A percentile compares a stretch with the other conserved stretches of the same genome.
Evolutionary conservation across 179 eudicot species (phyloP).

Genomic region (Sideroxylon spinosum): DNA sequence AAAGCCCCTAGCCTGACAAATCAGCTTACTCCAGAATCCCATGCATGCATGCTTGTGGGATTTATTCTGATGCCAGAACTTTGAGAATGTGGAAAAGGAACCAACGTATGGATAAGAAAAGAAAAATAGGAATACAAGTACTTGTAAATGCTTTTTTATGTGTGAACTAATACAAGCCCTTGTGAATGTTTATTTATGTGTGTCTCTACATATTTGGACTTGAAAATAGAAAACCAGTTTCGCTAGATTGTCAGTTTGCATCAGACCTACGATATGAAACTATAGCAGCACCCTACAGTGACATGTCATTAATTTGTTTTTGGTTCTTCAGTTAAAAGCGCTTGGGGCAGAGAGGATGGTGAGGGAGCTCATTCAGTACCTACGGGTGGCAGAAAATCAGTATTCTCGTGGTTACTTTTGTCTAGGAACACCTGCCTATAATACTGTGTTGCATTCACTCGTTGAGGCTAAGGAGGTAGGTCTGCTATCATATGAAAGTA

Average conservation of each 20-base stretch:
- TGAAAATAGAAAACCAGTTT: background rate
- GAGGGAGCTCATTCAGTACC: conserved; percentile 52
- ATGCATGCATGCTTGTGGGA: background rate
- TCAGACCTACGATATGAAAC: background rate
- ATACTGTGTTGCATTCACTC: conserved; percentile 69
- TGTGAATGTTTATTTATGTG: background rate
- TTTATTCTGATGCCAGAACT: background rate
- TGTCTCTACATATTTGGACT: background rate
- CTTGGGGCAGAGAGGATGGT: conserved; percentile 83
- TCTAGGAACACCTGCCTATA: conserved; percentile 46
- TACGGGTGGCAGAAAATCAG: conserved; percentile 54
- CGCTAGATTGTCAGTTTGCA: background rate
- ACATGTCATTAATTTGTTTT: background rate
- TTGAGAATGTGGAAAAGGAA: background rate
- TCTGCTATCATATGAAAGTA: conserved; percentile 1
- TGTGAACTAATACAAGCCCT: background rate
- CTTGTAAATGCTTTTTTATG: background rate
- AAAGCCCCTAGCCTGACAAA: background rate
- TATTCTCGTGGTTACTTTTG: conserved; percentile 21
- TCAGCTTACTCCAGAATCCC: background rate
- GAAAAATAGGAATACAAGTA: background rate
- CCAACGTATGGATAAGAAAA: background rate
- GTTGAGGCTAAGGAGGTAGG: conserved; percentile 69
- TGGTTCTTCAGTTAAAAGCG: conserved; percentile 57
- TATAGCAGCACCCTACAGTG: background rate